These are phyloP conservation scores for Hymenoscyphus repandus DNA, from an alignment of 2,329 filamentous ascomycete species.

Conservation along the genomic window DNA sequence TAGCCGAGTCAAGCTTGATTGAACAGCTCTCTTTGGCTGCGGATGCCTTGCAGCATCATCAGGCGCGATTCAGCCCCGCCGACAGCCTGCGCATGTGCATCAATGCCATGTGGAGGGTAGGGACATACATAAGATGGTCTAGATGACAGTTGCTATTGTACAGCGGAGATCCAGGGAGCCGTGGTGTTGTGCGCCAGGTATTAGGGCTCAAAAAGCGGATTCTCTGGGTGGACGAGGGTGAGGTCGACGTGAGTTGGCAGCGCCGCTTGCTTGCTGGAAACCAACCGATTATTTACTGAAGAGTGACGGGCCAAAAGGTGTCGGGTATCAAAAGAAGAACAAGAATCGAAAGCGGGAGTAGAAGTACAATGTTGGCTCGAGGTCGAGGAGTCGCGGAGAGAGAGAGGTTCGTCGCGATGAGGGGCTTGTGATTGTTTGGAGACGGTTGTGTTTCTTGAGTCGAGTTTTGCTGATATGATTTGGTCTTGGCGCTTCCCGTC, in stretches of 20 bases:
- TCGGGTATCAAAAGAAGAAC: constrained; percentile 30
- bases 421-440: constrained; percentile 8
- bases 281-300: constrained; percentile 6
- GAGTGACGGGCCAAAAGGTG: constrained; percentile 10
- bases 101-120: constrained; percentile 9
- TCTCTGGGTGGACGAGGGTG: constrained; percentile 13
- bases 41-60: constrained; percentile 16
- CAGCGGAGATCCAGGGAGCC: constrained; percentile 11
- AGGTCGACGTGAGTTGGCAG: constrained; percentile 18
- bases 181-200: constrained; percentile 7
- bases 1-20: constrained; percentile 6
- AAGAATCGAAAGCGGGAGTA: constrained; percentile 17
- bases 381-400: constrained; percentile 1
- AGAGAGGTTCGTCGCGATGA: background rate
- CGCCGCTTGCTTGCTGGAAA: constrained; percentile 9
- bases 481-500: constrained; percentile 6
- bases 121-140: constrained; percentile 15
- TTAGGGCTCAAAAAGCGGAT: constrained; percentile 7
- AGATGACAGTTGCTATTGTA: constrained; percentile 19
- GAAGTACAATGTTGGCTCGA: constrained; percentile 17
- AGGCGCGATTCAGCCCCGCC: constrained; percentile 20
- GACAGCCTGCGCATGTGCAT: constrained; percentile 10
- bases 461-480: constrained; percentile 16
- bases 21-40: constrained; percentile 8
- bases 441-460: constrained; percentile 2